A percentile compares a stretch with the other conserved stretches of the same genome.
Conservation (phyloP, 306 rosid species). For the Macrotyloma uniflorum region DNA sequence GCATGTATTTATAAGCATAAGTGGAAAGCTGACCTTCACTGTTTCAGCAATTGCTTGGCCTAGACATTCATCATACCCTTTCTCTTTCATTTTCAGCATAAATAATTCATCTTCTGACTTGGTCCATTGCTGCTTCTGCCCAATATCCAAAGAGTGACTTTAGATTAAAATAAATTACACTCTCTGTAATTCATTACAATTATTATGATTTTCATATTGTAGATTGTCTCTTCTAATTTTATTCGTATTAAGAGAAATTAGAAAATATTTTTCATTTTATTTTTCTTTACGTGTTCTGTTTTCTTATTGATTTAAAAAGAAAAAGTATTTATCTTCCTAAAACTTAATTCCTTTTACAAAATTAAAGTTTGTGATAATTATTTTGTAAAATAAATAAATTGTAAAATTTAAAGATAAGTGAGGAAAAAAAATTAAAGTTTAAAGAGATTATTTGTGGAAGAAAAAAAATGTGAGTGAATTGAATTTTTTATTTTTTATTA, state of each 20-base stretch:
- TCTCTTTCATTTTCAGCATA: background rate
- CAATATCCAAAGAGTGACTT: background rate
- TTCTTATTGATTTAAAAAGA: no score
- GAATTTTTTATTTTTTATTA: no score
- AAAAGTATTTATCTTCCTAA: no score
- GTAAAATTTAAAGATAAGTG: no score
- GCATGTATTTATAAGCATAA: background rate
- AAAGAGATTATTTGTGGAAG: no score
- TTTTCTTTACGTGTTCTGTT: background rate
- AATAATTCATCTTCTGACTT: background rate
- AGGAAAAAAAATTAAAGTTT: no score
- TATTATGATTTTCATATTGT: background rate
- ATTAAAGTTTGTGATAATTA: no score
- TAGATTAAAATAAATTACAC: background rate
- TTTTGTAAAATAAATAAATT: no score
- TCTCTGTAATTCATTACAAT: background rate
- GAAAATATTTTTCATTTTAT: background rate
- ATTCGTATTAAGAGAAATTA: background rate
- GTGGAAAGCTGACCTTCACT: background rate
- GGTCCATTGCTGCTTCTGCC: background rate
- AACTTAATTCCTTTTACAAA: no score
- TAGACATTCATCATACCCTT: background rate
- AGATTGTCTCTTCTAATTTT: background rate
- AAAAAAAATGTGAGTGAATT: no score
- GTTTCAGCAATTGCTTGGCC: constrained; percentile 1